Conservation (phyloP, 2,329 filamentous ascomycete species). For the Exophiala sp. region DNA sequence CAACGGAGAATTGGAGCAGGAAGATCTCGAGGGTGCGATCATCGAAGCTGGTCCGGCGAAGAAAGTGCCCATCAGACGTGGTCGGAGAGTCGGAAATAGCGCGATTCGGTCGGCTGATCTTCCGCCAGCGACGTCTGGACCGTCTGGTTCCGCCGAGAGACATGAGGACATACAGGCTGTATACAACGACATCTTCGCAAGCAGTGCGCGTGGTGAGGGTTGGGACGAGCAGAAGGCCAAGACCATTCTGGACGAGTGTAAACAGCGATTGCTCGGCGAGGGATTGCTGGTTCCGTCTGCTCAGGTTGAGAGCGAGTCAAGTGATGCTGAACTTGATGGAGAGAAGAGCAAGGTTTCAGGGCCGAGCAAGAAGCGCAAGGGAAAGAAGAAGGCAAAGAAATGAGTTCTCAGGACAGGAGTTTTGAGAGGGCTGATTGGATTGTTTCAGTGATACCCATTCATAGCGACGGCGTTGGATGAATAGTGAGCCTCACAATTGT, state of each 20-base stretch:
- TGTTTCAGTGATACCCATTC: too few species aligned
- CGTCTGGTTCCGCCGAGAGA: not conserved
- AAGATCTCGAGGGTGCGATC: slow-evolving; percentile 55
- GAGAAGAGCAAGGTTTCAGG: not conserved
- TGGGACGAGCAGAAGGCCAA: slow-evolving; percentile 18
- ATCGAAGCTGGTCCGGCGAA: slow-evolving; percentile 23
- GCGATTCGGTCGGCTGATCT: not conserved
- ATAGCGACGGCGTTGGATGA: too few species aligned
- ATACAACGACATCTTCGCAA: slow-evolving; percentile 14
- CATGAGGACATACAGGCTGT: not conserved
- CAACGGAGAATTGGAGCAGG: slow-evolving; percentile 73
- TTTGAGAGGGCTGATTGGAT: too few species aligned
- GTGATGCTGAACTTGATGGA: slow-evolving; percentile 13
- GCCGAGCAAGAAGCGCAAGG: slow-evolving; percentile 16
- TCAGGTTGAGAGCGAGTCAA: slow-evolving; percentile 8
- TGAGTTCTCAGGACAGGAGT: not conserved
- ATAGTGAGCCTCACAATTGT: too few species aligned
- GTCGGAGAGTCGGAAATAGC: slow-evolving; percentile 2
- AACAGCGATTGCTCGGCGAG: slow-evolving; percentile 16
- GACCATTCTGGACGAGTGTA: slow-evolving; percentile 17
- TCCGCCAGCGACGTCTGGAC: not conserved
- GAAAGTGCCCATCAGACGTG: slow-evolving; percentile 11
- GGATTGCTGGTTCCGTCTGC: slow-evolving; percentile 10
- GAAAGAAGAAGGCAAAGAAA: slow-evolving; percentile 20
- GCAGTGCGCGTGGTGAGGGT: slow-evolving; percentile 7